A percentile compares a stretch with the other conserved stretches of the same genome.
Evolutionary conservation across 345 rosid species (phyloP).

Genomic region (Citrus medica): DNA sequence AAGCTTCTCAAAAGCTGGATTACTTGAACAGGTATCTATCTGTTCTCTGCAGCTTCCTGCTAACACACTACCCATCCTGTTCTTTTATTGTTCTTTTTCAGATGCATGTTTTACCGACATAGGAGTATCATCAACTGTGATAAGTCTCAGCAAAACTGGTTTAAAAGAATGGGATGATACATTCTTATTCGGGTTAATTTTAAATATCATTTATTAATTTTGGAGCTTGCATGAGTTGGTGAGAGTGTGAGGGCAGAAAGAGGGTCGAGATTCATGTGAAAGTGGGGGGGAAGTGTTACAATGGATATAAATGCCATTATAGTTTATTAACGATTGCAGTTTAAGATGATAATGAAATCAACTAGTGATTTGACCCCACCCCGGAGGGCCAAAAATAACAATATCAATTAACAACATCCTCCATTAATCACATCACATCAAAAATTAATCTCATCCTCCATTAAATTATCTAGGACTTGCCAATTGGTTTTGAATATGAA

Average conservation of each 20-base stretch:
- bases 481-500: not conserved
- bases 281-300: not conserved
- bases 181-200: not conserved
- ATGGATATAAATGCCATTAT: not conserved
- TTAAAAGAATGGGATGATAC: not conserved
- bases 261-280: not conserved
- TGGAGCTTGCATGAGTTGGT: not conserved
- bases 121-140: too few relatives aligned
- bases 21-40: slow-evolving; percentile 65
- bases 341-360: not conserved
- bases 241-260: not conserved
- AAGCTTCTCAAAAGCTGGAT: slow-evolving; percentile 71
- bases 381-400: not conserved
- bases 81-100: not conserved
- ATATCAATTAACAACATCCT: not conserved
- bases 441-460: not conserved
- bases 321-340: too few relatives aligned
- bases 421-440: not conserved
- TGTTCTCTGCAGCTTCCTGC: not conserved
- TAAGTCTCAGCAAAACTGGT: not conserved
- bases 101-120: not conserved
- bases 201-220: not conserved
- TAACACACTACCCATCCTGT: not conserved
- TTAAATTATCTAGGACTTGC: not conserved
- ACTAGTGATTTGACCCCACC: not conserved